phyloP scores from a whole-genome alignment of 106 monocot genomes.

The Platanthera guangdongensis region DNA sequence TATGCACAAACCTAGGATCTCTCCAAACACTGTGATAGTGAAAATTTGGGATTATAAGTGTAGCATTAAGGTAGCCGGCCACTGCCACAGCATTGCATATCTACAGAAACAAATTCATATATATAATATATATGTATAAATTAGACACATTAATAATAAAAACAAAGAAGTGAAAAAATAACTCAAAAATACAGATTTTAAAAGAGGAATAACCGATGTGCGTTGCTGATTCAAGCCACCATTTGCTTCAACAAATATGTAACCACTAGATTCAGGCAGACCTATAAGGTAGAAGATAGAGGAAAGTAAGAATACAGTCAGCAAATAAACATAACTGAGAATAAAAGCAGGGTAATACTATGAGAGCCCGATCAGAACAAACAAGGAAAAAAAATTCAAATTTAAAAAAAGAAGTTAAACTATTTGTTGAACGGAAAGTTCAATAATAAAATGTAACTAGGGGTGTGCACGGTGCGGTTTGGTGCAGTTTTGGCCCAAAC shows the following conservation, averaged over 20 bases:
- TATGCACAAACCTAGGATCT: slow-evolving; percentile 68
- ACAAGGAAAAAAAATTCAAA: not conserved
- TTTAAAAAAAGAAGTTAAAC: not conserved
- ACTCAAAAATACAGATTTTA: not conserved
- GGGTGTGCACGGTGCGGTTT: too few species aligned
- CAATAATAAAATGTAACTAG: too few species aligned
- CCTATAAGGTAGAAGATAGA: slow-evolving; percentile 18
- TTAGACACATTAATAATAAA: not conserved
- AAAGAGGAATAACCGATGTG: slow-evolving; percentile 49
- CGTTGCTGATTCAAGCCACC: slow-evolving; percentile 98
- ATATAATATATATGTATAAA: not conserved
- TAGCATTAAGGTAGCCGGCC: slow-evolving; percentile 93
- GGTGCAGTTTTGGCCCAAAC: too few species aligned
- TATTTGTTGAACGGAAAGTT: not conserved
- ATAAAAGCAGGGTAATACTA: not conserved
- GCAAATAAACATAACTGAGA: not conserved
- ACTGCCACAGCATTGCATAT: slow-evolving; percentile 99
- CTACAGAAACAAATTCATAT: slow-evolving; percentile 26
- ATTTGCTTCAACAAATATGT: slow-evolving; percentile 95
- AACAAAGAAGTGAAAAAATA: not conserved
- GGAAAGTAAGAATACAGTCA: not conserved
- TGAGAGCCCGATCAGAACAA: not conserved
- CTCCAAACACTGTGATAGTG: slow-evolving; percentile 96
- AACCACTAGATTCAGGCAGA: slow-evolving; percentile 90
- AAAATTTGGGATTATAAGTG: slow-evolving; percentile 91